Evolutionary conservation across 176 grass and related monocot genomes (phyloP).

Genomic region (Aechmea fasciata): DNA sequence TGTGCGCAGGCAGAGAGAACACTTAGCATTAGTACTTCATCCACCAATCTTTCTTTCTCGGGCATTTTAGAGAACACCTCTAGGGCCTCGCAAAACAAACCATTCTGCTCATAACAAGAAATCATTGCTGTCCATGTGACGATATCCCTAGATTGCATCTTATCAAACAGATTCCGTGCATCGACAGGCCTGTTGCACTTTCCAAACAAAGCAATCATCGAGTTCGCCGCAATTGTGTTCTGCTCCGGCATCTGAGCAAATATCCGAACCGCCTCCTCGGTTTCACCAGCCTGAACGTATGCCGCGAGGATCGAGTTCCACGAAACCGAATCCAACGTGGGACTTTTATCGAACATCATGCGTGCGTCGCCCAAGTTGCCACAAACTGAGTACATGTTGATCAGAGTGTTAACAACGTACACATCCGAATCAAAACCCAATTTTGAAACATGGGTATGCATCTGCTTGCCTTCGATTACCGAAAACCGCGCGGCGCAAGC

Average conservation of each 20-base stretch:
- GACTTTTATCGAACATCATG: conserved; percentile 54
- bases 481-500: conserved; percentile 37
- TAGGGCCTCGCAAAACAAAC: conserved; percentile 42
- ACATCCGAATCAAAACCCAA: conserved; percentile 50
- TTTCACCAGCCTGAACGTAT: conserved; percentile 44
- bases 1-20: conserved; percentile 43
- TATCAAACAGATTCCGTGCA: conserved; percentile 53
- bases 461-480: conserved; percentile 43
- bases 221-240: conserved; percentile 40
- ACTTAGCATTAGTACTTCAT: conserved; percentile 73
- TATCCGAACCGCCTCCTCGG: conserved; percentile 32
- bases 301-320: conserved; percentile 78
- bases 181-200: conserved; percentile 43
- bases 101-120: conserved; percentile 63
- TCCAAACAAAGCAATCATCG: conserved; percentile 57
- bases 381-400: conserved; percentile 65
- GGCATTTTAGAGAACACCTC: conserved; percentile 41
- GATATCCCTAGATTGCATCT: conserved; percentile 34
- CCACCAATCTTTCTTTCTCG: conserved; percentile 27
- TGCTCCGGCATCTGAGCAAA: conserved; percentile 46
- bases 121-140: conserved; percentile 73
- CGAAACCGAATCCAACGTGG: conserved; percentile 72
- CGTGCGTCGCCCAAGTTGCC: conserved; percentile 40
- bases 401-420: conserved; percentile 61
- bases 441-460: conserved; percentile 40